phyloP scores from a whole-genome alignment of 2,329 filamentous ascomycete species.

The Hypoxylon sp. region DNA sequence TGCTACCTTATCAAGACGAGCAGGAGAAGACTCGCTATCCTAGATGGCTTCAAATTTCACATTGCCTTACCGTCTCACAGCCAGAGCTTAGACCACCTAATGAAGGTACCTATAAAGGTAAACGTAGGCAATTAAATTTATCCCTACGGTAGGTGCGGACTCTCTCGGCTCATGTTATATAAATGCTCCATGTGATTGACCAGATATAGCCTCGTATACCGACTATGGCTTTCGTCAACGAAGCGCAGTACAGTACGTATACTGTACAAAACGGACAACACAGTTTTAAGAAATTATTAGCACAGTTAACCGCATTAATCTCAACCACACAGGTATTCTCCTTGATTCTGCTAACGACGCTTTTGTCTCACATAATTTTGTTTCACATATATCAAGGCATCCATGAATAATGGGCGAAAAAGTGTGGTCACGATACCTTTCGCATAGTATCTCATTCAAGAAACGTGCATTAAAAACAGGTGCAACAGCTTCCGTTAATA shows the following conservation, averaged over 20 bases:
- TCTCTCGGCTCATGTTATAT: not conserved
- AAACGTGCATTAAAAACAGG: not conserved
- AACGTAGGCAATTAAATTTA: not conserved
- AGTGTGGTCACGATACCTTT: not conserved
- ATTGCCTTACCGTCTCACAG: too few species aligned
- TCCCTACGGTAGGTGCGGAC: not conserved
- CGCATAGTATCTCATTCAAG: not conserved
- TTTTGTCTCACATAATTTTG: not conserved
- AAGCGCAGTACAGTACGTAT: conserved; percentile 8
- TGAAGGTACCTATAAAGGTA: too few species aligned
- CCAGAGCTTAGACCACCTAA: too few species aligned
- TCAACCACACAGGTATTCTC: not conserved
- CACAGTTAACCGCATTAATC: conserved; percentile 1
- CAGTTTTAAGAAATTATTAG: not conserved
- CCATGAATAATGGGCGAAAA: not conserved
- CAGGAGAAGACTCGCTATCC: too few species aligned
- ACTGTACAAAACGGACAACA: not conserved
- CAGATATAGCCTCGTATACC: too few species aligned
- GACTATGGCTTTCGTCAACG: not conserved
- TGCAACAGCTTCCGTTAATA: not conserved
- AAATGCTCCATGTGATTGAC: not conserved
- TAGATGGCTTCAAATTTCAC: too few species aligned
- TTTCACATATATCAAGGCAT: not conserved
- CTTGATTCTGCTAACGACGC: not conserved
- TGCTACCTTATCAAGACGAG: too few species aligned